phyloP scores from a whole-genome alignment of 208 protist genomes.

The Acanthamoeba sp. region DNA sequence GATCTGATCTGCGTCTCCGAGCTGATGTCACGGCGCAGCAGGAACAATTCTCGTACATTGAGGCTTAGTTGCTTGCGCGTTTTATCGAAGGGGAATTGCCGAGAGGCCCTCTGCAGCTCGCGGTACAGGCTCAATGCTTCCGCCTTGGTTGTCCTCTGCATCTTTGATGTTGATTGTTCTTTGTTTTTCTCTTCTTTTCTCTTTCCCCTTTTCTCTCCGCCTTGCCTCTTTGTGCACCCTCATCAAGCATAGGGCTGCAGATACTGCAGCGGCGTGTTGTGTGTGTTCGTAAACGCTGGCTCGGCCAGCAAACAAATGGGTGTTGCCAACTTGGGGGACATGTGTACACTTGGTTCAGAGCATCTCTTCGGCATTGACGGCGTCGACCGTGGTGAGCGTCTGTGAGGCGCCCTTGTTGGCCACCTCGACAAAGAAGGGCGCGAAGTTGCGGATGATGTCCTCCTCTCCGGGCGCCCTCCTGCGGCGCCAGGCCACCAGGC shows the following conservation, averaged over 20 bases:
- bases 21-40: neutral
- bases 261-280: too few relatives aligned
- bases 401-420: constrained; percentile 1
- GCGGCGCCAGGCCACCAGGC: constrained; percentile 21
- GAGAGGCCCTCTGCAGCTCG: neutral
- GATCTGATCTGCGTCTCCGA: neutral
- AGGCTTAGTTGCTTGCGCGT: constrained; percentile 21
- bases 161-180: neutral
- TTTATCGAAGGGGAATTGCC: neutral
- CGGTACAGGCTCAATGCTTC: constrained; percentile 12
- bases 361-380: too few relatives aligned
- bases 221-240: too few relatives aligned
- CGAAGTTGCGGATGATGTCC: neutral
- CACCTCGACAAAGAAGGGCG: constrained; percentile 25
- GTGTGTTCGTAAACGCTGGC: too few relatives aligned
- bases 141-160: neutral
- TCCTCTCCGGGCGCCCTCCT: neutral
- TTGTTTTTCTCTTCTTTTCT: neutral
- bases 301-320: too few relatives aligned
- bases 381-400: constrained; percentile 6
- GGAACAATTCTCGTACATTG: constrained; percentile 43
- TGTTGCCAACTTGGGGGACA: too few relatives aligned
- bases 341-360: too few relatives aligned
- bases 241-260: too few relatives aligned
- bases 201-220: neutral